Conservation (phyloP, 345 rosid species). For the Conringia planisiliqua region DNA sequence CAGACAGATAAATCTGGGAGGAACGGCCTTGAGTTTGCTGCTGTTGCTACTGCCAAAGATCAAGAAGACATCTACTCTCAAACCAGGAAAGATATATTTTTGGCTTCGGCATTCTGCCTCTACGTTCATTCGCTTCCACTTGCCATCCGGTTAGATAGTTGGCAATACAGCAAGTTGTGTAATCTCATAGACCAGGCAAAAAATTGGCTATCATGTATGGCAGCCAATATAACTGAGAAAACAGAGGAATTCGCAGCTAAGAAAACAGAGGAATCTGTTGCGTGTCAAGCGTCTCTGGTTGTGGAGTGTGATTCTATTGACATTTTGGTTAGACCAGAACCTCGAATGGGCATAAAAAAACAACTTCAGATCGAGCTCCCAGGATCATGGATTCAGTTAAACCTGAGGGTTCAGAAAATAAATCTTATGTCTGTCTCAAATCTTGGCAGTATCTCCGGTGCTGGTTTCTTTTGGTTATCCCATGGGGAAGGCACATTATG, state of each 20-base stretch:
- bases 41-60: conserved; percentile 53
- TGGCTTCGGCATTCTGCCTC: conserved; percentile 60
- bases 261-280: conserved; percentile 31
- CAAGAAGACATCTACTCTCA: conserved; percentile 50
- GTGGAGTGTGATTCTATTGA: conserved; percentile 77
- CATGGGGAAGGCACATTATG: conserved; percentile 76
- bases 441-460: conserved; percentile 60
- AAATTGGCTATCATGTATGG: conserved; percentile 39
- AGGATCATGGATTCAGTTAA: conserved; percentile 74
- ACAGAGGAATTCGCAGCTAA: conserved; percentile 29
- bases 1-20: conserved; percentile 43
- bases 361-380: conserved; percentile 81
- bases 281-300: conserved; percentile 56
- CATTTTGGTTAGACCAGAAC: conserved; percentile 60
- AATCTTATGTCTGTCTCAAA: conserved; percentile 62
- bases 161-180: conserved; percentile 45
- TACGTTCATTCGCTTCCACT: conserved; percentile 55
- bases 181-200: conserved; percentile 50
- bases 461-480: conserved; percentile 72
- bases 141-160: conserved; percentile 41
- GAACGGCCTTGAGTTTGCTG: conserved; percentile 67
- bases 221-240: conserved; percentile 29
- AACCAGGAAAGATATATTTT: conserved; percentile 55
- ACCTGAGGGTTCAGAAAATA: conserved; percentile 57
- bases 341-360: conserved; percentile 41